A percentile compares a stretch with the other conserved stretches of the same genome.
Evolutionary conservation across 345 rosid genomes (phyloP).

Genomic region (Carallia brachiata): DNA sequence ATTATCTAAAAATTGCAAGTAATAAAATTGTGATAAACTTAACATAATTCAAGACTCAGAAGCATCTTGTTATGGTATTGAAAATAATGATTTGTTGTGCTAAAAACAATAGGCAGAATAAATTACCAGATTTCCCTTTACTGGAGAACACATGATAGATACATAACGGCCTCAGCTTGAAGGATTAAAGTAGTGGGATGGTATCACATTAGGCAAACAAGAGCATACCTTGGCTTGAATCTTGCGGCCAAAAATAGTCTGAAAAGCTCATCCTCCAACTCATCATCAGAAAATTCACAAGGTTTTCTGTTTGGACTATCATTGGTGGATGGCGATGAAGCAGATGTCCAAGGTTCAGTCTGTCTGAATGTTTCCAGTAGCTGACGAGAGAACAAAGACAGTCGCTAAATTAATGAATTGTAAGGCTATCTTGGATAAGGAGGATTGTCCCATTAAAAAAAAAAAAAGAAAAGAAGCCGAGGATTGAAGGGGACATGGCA

Average conservation of each 20-base stretch:
- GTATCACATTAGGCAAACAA: constrained; percentile 8
- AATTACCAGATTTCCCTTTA: too few species aligned
- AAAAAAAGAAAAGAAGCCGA: background rate
- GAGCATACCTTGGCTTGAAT: constrained; percentile 56
- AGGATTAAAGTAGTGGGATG: too few species aligned
- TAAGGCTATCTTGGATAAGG: background rate
- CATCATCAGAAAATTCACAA: constrained; percentile 39
- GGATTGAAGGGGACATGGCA: too few species aligned
- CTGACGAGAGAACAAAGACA: constrained; percentile 38
- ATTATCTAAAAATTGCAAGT: too few species aligned
- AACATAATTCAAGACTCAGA: background rate
- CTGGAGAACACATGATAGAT: too few species aligned
- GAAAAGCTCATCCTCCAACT: constrained; percentile 62
- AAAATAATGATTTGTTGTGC: background rate
- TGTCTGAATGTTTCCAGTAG: constrained; percentile 51
- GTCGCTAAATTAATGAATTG: constrained; percentile 6
- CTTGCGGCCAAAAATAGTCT: constrained; percentile 46
- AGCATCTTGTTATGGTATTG: background rate
- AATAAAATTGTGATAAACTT: too few species aligned
- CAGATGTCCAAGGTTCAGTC: constrained; percentile 55
- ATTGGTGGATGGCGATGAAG: constrained; percentile 20
- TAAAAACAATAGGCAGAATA: background rate
- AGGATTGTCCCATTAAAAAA: background rate
- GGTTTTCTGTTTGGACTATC: constrained; percentile 28
- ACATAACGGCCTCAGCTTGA: too few species aligned